A percentile compares a stretch with the other conserved stretches of the same genome.
phyloP scores from a whole-genome alignment of 768 basidiomycete species.

The Pleurotus tuber-regium region DNA sequence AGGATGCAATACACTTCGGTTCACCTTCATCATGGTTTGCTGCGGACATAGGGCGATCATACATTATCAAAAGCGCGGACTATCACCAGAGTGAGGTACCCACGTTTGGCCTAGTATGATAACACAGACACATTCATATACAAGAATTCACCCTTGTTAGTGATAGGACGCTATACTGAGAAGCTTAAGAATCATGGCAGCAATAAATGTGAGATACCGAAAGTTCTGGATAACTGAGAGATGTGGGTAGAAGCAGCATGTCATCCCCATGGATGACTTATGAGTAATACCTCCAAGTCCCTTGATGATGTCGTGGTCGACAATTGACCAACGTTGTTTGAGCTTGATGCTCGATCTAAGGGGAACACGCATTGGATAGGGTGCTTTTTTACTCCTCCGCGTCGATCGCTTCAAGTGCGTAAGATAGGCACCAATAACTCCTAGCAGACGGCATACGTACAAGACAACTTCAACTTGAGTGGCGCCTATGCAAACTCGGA shows the following conservation, averaged over 20 bases:
- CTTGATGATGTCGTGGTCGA: conserved; percentile 7
- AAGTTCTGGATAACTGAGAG: conserved; percentile 11
- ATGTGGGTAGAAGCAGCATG: conserved; percentile 5
- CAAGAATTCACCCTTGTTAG: conserved; percentile 9
- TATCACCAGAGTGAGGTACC: background rate
- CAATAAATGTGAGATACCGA: conserved; percentile 7
- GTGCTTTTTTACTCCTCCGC: conserved; percentile 10
- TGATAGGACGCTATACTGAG: conserved; percentile 10
- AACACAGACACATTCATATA: conserved; percentile 5
- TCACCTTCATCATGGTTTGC: conserved; percentile 3
- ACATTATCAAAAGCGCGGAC: conserved; percentile 4
- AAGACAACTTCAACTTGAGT: background rate
- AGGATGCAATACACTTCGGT: background rate
- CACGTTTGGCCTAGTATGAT: conserved; percentile 6
- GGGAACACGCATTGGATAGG: conserved; percentile 3
- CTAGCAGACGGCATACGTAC: background rate
- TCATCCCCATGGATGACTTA: background rate
- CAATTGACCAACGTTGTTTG: background rate
- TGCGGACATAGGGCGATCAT: conserved; percentile 10
- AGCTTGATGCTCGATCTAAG: conserved; percentile 1
- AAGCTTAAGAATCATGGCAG: conserved; percentile 10
- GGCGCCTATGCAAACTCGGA: conserved; percentile 2
- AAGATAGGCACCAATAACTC: conserved; percentile 11
- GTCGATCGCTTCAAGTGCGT: conserved; percentile 6
- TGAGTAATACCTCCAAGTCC: background rate